phyloP scores from a whole-genome alignment of 116 monocot genomes.

The Zostera marina region DNA sequence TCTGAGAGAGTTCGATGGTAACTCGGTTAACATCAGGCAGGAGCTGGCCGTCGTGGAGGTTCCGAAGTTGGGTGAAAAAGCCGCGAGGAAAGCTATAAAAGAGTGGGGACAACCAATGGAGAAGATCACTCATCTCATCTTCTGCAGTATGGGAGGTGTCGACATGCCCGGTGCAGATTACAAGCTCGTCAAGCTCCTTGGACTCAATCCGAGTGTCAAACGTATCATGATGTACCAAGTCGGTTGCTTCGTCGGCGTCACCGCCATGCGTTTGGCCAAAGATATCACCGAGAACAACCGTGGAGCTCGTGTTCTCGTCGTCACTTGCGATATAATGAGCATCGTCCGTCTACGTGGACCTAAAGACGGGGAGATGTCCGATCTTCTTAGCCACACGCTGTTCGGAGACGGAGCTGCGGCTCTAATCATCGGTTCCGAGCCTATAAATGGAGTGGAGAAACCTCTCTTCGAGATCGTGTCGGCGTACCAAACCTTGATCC shows the following conservation, averaged over 20 bases:
- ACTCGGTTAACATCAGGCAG: constrained; percentile 16
- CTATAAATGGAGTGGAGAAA: constrained; percentile 5
- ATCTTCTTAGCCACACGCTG: constrained; percentile 18
- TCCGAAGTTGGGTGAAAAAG: constrained; percentile 14
- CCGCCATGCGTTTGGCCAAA: constrained; percentile 45
- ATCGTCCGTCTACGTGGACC: constrained; percentile 18
- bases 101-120: constrained; percentile 39
- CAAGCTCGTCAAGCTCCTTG: constrained; percentile 37
- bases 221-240: constrained; percentile 47
- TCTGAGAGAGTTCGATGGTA: constrained; percentile 15
- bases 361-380: constrained; percentile 11
- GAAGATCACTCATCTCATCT: constrained; percentile 34
- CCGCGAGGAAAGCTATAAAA: constrained; percentile 20
- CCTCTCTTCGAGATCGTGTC: constrained; percentile 18
- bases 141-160: constrained; percentile 39
- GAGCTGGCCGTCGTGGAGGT: constrained; percentile 17
- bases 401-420: constrained; percentile 29
- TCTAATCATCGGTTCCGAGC: constrained; percentile 18
- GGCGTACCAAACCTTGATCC: constrained; percentile 13
- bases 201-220: constrained; percentile 31
- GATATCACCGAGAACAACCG: constrained; percentile 56
- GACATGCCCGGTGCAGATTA: constrained; percentile 56
- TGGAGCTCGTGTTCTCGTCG: constrained; percentile 21
- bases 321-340: constrained; percentile 18
- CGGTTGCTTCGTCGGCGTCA: constrained; percentile 57